phyloP scores from a whole-genome alignment of 2,329 filamentous ascomycete species.

The Arthrinium phaeospermum region DNA sequence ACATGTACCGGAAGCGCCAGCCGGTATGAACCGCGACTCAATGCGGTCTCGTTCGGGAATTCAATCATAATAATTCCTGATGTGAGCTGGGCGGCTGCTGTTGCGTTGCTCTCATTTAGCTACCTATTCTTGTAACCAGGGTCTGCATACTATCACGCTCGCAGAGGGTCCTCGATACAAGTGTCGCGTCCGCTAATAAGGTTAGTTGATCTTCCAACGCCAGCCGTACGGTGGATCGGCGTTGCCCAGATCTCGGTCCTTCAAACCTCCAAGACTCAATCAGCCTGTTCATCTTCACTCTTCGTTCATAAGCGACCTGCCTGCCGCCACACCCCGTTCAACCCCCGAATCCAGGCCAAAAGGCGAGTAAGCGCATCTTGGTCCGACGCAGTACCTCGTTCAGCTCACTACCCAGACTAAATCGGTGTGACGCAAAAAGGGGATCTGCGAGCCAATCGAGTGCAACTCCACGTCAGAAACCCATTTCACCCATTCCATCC shows the following conservation, averaged over 20 bases:
- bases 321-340: conserved; percentile 1
- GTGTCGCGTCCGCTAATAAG: neutral
- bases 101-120: neutral
- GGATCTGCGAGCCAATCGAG: conserved; percentile 19
- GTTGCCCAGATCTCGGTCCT: neutral
- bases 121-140: neutral
- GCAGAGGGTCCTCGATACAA: neutral
- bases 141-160: neutral
- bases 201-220: neutral
- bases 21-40: neutral
- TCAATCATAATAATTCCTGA: neutral
- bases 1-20: neutral
- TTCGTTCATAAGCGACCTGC: conserved; percentile 7
- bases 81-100: neutral
- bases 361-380: conserved; percentile 7
- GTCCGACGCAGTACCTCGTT: neutral
- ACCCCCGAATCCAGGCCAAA: neutral
- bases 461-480: conserved; percentile 17
- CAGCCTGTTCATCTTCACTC: conserved; percentile 1
- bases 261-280: conserved; percentile 16
- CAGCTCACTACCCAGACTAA: neutral
- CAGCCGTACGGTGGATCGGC: conserved; percentile 8
- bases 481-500: conserved; percentile 11
- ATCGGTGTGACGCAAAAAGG: conserved; percentile 10
- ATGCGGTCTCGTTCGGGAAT: neutral